phyloP scores from a whole-genome alignment of 345 rosid genomes.

The Eucalyptus decipiens region DNA sequence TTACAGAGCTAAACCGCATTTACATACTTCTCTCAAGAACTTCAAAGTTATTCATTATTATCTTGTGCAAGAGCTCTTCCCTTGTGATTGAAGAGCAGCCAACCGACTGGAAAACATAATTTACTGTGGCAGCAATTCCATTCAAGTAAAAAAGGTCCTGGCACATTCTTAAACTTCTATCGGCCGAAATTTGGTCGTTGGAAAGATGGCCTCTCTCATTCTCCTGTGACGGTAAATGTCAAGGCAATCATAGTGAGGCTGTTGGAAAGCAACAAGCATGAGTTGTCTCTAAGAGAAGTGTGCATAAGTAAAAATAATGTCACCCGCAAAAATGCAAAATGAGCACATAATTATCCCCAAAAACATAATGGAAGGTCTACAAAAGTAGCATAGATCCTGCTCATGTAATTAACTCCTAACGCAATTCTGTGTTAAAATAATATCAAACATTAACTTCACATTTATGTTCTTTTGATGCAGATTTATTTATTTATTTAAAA shows the following conservation, averaged over 20 bases:
- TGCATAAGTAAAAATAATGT: not conserved
- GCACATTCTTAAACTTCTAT: not conserved
- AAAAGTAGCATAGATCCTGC: not conserved
- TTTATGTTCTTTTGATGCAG: not conserved
- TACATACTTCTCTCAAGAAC: constrained; percentile 26
- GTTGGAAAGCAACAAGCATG: not conserved
- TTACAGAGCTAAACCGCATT: not conserved
- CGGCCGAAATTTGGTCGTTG: not conserved
- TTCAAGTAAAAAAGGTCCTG: constrained; percentile 11
- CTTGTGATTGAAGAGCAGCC: constrained; percentile 26
- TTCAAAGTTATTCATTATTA: constrained; percentile 22
- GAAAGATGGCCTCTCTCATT: not conserved
- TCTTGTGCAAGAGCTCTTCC: constrained; percentile 44
- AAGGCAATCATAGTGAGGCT: not conserved
- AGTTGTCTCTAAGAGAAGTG: not conserved
- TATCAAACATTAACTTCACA: not conserved
- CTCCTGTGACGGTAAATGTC: not conserved
- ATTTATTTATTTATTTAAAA: not conserved
- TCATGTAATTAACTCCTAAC: not conserved
- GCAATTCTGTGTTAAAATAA: not conserved
- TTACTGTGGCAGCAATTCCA: constrained; percentile 22
- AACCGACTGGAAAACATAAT: constrained; percentile 13
- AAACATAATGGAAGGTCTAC: not conserved
- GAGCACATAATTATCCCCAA: not conserved
- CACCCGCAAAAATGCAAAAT: not conserved